A percentile compares a stretch with the other conserved stretches of the same genome.
These are phyloP conservation scores for Mycena filopes DNA, from an alignment of 768 basidiomycete genomes.

Conservation along the genomic window DNA sequence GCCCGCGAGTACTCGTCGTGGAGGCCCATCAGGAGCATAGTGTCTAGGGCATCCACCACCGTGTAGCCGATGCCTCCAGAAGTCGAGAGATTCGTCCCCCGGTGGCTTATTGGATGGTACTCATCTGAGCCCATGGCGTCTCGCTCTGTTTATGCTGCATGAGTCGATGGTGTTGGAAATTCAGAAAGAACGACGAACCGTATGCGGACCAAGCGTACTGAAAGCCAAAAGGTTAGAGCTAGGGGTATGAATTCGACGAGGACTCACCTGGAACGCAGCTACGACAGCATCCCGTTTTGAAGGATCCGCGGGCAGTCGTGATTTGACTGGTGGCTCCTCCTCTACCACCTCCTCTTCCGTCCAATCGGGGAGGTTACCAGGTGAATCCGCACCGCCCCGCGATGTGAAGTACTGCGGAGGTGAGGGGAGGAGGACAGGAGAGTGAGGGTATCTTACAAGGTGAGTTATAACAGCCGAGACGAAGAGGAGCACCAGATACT, in stretches of 20 bases:
- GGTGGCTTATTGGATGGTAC: slow-evolving; percentile 72
- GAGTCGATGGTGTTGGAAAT: not conserved
- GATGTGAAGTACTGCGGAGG: slow-evolving; percentile 19
- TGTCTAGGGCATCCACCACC: slow-evolving; percentile 77
- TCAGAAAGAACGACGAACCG: slow-evolving; percentile 52
- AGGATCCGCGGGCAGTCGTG: slow-evolving; percentile 49
- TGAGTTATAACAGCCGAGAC: slow-evolving; percentile 11
- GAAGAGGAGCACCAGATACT: slow-evolving; percentile 18
- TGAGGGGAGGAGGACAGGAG: not conserved
- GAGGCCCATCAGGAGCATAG: slow-evolving; percentile 74
- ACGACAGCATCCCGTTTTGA: slow-evolving; percentile 64
- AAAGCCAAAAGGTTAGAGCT: not conserved
- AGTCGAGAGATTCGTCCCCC: slow-evolving; percentile 68
- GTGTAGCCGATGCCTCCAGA: slow-evolving; percentile 77
- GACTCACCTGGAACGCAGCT: slow-evolving; percentile 67
- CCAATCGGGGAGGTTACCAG: slow-evolving; percentile 9
- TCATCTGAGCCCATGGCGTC: slow-evolving; percentile 83
- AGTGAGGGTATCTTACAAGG: not conserved
- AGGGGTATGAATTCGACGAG: not conserved
- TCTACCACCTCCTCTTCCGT: not conserved
- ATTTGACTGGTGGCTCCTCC: not conserved
- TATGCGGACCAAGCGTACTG: slow-evolving; percentile 79
- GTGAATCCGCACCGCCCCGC: not conserved
- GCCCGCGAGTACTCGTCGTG: slow-evolving; percentile 71
- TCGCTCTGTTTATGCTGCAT: slow-evolving; percentile 54